Conservation (phyloP, 2,329 filamentous ascomycete species). For the Xylariaceae sp. region DNA sequence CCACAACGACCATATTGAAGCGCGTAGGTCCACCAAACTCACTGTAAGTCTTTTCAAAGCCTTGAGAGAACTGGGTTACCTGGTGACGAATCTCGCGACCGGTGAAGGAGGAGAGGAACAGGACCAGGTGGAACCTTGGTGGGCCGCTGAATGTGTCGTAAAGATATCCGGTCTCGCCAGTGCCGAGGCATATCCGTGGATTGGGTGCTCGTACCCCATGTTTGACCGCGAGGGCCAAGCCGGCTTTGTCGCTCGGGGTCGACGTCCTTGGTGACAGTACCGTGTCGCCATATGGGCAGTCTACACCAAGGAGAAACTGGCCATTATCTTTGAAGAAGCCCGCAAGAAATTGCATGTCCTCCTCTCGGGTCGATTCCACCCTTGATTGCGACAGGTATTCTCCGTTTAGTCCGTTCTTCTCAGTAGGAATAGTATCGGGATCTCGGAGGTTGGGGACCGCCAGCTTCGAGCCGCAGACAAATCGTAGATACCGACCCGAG, state of each 20-base stretch:
- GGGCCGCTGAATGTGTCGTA: constrained; percentile 26
- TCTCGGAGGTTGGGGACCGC: constrained; percentile 6
- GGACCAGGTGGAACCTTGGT: constrained; percentile 23
- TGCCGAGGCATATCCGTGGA: constrained; percentile 22
- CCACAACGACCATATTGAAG: constrained; percentile 28
- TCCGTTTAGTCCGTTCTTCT: neutral
- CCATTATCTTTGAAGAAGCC: constrained; percentile 23
- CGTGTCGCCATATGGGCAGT: constrained; percentile 18
- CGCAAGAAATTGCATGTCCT: constrained; percentile 17
- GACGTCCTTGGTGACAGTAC: neutral
- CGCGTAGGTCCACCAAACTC: constrained; percentile 18
- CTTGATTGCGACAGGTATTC: neutral
- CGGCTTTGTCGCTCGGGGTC: too few species aligned
- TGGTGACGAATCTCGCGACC: constrained; percentile 10
- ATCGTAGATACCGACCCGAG: constrained; percentile 16
- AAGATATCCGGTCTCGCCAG: constrained; percentile 23
- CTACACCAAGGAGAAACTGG: constrained; percentile 24
- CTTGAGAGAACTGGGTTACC: constrained; percentile 10
- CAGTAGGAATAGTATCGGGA: neutral
- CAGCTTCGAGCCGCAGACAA: constrained; percentile 22
- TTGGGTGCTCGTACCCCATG: constrained; percentile 29
- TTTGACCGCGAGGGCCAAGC: constrained; percentile 11
- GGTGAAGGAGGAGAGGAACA: constrained; percentile 23
- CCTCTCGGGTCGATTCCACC: neutral
- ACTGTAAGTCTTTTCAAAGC: constrained; percentile 19